Base-by-base conservation (phyloP, 495 filamentous ascomycete species). In the Xylaria cubensis region DNA sequence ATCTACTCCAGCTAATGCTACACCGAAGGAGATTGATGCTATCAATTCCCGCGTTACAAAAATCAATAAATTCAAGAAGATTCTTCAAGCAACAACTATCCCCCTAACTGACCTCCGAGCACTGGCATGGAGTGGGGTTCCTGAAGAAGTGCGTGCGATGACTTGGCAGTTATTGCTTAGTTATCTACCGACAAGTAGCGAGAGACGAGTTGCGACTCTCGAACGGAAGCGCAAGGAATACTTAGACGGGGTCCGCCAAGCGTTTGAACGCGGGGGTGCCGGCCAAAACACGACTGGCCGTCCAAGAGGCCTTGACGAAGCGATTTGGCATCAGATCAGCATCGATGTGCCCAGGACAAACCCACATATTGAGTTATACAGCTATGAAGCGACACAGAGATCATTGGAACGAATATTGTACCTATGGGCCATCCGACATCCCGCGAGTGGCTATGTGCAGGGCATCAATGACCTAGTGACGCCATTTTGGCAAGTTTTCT, bases 401-500 rank as follows among this genome's bases (percentile, higher is more conserved):
- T 97, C 93, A 9, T 81, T 99, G 32, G 96, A 98, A 79, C 88
- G 95, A 41, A 98, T 99, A 68, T 86, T 99, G 17, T 99, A 98
- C 80, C 90, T 99, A 12, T 99, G 96, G 96, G 96, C 96, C 3
- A 97, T 98, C 66, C 89, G 96, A 55, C 96, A 99, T 85, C 96
- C 96, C 10, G 96, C 96, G 6, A 97, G 93, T 78, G 96, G 96
- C 48, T 99, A 99, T 80, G 96, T 99, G 0, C 96, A 99, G 81
- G 96, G 96, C 62, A 99, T 99, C 80, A 99, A 98, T 79, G 96
- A 99, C 80, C 89, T 99, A 34, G 95, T 97, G 3, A 97, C 95
- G 10, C 96, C 96, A 13, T 98, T 99, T 80, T 99, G 93, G 90
- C 94, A 99, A 79, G 94, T 97, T 3, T 99, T 99, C 76, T 85